Conservation (phyloP, 177 flowering plant genomes). For the Tripterygium wilfordii region DNA sequence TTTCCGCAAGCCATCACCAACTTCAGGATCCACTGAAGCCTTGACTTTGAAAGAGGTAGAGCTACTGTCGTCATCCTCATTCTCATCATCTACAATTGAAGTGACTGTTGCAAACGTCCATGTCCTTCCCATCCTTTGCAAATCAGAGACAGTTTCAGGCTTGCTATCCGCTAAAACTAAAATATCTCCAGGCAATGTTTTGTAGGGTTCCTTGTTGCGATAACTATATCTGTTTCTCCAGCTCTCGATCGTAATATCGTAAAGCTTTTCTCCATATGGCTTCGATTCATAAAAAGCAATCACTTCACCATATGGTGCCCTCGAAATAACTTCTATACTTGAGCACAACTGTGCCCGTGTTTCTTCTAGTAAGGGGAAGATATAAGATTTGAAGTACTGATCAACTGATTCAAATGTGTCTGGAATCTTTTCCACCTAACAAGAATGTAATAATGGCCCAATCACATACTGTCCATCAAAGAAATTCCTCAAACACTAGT, state of each 20-base stretch:
- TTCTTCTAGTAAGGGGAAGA: conserved; percentile 31
- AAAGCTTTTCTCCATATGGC: conserved; percentile 14
- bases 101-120: conserved; percentile 30
- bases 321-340: conserved; percentile 12
- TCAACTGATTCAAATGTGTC: conserved; percentile 19
- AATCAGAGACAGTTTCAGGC: conserved; percentile 41
- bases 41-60: conserved; percentile 28
- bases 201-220: conserved; percentile 39
- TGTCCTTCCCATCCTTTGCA: conserved; percentile 24
- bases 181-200: conserved; percentile 48
- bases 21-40: conserved; percentile 22
- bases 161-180: conserved; percentile 21
- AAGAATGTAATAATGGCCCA: neutral
- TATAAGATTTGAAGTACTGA: conserved; percentile 18
- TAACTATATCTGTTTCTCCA: conserved; percentile 43
- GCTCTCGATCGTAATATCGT: conserved; percentile 33
- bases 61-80: conserved; percentile 6
- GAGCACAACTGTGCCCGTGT: conserved; percentile 28
- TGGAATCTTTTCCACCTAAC: conserved; percentile 31
- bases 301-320: conserved; percentile 35
- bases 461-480: neutral
- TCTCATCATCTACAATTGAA: conserved; percentile 9
- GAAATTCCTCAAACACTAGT: neutral
- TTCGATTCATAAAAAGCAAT: conserved; percentile 12
- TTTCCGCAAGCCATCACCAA: conserved; percentile 7